Conservation (phyloP, 1,284 basidiomycete genomes). For the Malassezia sp. region DNA sequence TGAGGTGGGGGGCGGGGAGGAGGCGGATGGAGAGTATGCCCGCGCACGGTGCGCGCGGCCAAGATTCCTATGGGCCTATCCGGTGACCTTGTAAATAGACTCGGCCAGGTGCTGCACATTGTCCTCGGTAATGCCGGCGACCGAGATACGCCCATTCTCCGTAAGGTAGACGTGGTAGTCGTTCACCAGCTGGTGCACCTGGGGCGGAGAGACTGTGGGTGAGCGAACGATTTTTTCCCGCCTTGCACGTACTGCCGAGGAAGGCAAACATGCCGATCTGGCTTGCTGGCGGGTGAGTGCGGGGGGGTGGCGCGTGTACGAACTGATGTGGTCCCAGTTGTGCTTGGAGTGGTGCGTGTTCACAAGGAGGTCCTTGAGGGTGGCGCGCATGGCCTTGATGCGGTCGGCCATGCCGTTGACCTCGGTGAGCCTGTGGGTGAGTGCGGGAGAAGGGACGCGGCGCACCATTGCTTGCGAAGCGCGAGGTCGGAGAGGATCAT, state of each 20-base stretch:
- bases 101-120: constrained; percentile 43
- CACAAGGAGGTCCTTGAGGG: constrained; percentile 41
- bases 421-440: too few species aligned
- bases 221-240: too few species aligned
- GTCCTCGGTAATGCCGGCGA: constrained; percentile 45
- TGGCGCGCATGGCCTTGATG: constrained; percentile 46
- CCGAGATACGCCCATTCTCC: constrained; percentile 46
- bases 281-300: too few species aligned
- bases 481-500: constrained; percentile 47
- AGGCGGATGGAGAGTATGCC: too few species aligned
- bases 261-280: constrained; percentile 47
- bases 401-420: constrained; percentile 48
- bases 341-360: constrained; percentile 44
- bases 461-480: constrained; percentile 49
- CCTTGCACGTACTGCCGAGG: too few species aligned
- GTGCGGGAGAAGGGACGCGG: too few species aligned
- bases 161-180: constrained; percentile 48
- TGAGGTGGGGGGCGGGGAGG: neutral
- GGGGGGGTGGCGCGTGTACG: neutral
- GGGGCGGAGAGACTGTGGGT: constrained; percentile 46
- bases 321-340: constrained; percentile 47
- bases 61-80: constrained; percentile 7
- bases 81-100: constrained; percentile 43
- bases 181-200: constrained; percentile 43
- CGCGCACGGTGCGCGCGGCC: too few species aligned